These are phyloP conservation scores for Exsudoporus frostii DNA, from an alignment of 768 basidiomycete species.

Conservation along the genomic window DNA sequence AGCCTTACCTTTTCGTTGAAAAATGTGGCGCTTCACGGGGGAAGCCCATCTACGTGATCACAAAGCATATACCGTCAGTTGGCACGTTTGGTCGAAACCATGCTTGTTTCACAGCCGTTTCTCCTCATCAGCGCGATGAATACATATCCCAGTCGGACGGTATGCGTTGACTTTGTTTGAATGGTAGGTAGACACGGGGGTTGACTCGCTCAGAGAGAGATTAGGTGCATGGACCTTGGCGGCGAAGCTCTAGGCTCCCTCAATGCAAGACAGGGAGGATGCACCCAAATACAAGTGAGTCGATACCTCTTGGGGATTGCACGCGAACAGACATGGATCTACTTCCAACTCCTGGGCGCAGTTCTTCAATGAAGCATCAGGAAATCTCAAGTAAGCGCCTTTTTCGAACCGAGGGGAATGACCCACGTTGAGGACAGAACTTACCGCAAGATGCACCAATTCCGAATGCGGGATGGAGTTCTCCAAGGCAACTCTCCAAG, in stretches of 20 bases:
- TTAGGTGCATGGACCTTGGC: conserved; percentile 43
- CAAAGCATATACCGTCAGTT: conserved; percentile 41
- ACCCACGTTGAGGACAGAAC: conserved; percentile 11
- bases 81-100: conserved; percentile 2
- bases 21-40: conserved; percentile 42
- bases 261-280: conserved; percentile 39
- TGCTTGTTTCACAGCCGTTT: conserved; percentile 18
- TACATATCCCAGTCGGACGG: conserved; percentile 33
- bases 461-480: conserved; percentile 40
- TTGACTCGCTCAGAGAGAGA: conserved; percentile 35
- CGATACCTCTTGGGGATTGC: neutral
- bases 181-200: neutral
- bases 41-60: conserved; percentile 42
- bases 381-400: conserved; percentile 35
- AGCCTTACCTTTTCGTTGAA: conserved; percentile 39
- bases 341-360: conserved; percentile 9
- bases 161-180: conserved; percentile 16
- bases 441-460: conserved; percentile 35
- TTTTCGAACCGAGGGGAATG: conserved; percentile 2
- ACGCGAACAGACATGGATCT: neutral
- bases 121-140: conserved; percentile 27
- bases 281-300: conserved; percentile 41
- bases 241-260: conserved; percentile 39
- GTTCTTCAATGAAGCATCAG: conserved; percentile 40
- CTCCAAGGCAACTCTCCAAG: conserved; percentile 38